A percentile compares a stretch with the other conserved stretches of the same genome.
phyloP scores from a whole-genome alignment of 129 eudicot genomes.

The Mikania micrantha region DNA sequence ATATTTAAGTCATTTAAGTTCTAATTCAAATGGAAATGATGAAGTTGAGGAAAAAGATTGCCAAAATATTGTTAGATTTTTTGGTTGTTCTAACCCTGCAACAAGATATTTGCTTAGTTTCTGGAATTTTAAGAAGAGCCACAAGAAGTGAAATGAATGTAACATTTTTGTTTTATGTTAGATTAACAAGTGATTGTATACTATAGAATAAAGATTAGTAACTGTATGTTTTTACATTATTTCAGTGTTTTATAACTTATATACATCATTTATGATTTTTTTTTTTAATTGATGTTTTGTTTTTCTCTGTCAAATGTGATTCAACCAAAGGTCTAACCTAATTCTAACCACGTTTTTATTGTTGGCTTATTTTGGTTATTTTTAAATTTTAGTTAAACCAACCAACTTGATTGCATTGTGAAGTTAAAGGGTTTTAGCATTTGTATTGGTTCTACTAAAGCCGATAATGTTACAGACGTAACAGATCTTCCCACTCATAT shows the following conservation, averaged over 20 bases:
- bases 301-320: too few relatives aligned
- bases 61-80: slow-evolving; percentile 63
- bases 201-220: slow-evolving; percentile 10
- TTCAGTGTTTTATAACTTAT: slow-evolving; percentile 5
- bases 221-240: background rate
- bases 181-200: slow-evolving; percentile 5
- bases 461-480: too few relatives aligned
- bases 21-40: slow-evolving; percentile 28
- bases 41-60: slow-evolving; percentile 60
- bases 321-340: too few relatives aligned
- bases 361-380: too few relatives aligned
- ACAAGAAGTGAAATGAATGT: slow-evolving; percentile 44
- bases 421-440: too few relatives aligned
- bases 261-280: background rate
- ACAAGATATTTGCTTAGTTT: slow-evolving; percentile 44
- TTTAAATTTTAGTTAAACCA: too few relatives aligned
- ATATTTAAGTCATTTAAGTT: slow-evolving; percentile 62
- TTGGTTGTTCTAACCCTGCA: slow-evolving; percentile 51
- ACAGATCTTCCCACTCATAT: too few relatives aligned
- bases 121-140: slow-evolving; percentile 64
- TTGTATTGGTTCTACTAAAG: too few relatives aligned
- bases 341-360: too few relatives aligned
- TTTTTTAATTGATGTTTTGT: too few relatives aligned
- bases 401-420: too few relatives aligned
- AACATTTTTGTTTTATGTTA: slow-evolving; percentile 11